Percentiles rank a stretch among this genome's conserved stretches.
Conservation (phyloP, 129 eudicot species). For the Gnaphalium uliginosum region DNA sequence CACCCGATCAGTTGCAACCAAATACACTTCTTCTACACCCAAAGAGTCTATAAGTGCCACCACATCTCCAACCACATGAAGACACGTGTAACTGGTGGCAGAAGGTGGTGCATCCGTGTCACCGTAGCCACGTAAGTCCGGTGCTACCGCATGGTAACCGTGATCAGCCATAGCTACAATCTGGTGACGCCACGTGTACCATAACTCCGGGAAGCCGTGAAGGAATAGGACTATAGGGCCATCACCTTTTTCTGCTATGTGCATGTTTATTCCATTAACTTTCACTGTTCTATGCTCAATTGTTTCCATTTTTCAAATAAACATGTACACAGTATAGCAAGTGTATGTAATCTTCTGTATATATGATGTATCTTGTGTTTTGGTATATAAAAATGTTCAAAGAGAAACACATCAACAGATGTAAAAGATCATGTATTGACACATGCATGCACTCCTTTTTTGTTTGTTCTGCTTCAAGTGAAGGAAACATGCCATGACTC, state of each 20-base stretch:
- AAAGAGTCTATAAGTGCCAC: slow-evolving; percentile 48
- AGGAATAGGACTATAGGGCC: slow-evolving; percentile 67
- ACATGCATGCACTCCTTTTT: too few species aligned
- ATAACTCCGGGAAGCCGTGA: slow-evolving; percentile 82
- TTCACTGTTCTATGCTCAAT: slow-evolving; percentile 45
- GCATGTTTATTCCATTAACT: slow-evolving; percentile 64
- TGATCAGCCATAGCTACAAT: slow-evolving; percentile 53
- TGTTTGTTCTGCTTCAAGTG: too few species aligned
- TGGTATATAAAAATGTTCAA: too few species aligned
- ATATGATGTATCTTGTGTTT: too few species aligned
- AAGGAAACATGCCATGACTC: not conserved
- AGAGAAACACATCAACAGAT: too few species aligned
- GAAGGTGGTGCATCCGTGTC: slow-evolving; percentile 67
- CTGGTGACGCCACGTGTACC: slow-evolving; percentile 94
- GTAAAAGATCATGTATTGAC: too few species aligned
- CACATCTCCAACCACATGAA: slow-evolving; percentile 64
- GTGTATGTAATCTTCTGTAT: not conserved
- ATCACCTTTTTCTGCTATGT: slow-evolving; percentile 61
- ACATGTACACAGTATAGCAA: not conserved
- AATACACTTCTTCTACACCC: slow-evolving; percentile 46
- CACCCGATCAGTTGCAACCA: slow-evolving; percentile 78
- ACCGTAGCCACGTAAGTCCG: slow-evolving; percentile 80
- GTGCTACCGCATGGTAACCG: slow-evolving; percentile 79
- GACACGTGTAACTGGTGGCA: slow-evolving; percentile 27
- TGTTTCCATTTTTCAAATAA: slow-evolving; percentile 37